Base-by-base conservation (phyloP, 2,329 filamentous ascomycete species). In the Colletotrichum theobromicola region DNA sequence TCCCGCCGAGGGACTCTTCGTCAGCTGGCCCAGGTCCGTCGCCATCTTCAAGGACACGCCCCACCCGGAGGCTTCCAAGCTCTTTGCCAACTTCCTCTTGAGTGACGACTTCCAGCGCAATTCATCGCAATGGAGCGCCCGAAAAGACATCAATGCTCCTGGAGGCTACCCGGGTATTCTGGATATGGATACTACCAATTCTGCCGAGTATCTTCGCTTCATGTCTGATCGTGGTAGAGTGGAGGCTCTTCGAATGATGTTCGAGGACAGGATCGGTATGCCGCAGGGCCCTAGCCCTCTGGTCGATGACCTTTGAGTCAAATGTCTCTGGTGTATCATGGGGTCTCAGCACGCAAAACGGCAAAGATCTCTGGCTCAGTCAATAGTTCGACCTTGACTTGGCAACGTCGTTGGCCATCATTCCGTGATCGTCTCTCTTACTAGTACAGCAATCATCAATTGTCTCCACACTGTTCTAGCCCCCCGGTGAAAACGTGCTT, bases 41-140 rank as follows among this genome's bases (percentile, higher is more conserved):
- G 88, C 83, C 2, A 90, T 90, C 67, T 80, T 88, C 28, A 85
- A 84, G 58, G 81, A 87, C 30, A 86, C 88, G 0, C 86, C 86
- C 1, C 86, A 88, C 61, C 86, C 86, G 0, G 87, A 90, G 78
- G 82, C 83, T 46, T 86, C 88, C 28, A 90, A 89, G 81, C 79
- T 90, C 35, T 82, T 90, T 12, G 83, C 86, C 76, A 87, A 83
- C 77, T 90, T 79, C 76, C 71, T 89, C 12, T 78, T 89, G 7
- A 86, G 82, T 65, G 75, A 80, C 3, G 86, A 86, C 62, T 83
- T 76, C 53, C 85, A 88, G 77, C 70, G 78, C 8, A 67, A 71
- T 1, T 71, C 64, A 4, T 80, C 80, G 6, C 79, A 76, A 15
- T 77, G 84, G 84, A 82, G 82, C 30, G 81, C 84, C 1, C 81